Base-by-base conservation (phyloP, 371 early-diverging fungal genomes). In the Apophysomyces sp. region DNA sequence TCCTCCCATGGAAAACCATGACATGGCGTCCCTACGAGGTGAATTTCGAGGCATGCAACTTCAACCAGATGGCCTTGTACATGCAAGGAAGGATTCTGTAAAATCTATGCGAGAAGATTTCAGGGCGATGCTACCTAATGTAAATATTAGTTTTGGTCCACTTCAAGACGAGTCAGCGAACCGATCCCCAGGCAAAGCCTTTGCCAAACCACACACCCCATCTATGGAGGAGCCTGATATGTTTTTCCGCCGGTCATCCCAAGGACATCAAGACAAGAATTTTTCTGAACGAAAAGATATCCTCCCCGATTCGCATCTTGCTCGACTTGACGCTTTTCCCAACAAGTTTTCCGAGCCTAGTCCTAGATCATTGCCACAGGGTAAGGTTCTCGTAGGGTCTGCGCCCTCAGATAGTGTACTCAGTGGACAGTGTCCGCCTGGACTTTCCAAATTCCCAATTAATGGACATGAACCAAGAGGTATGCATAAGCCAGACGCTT, bases 91-190 rank as follows among this genome's bases (percentile, higher is more conserved):
- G 15, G 57, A 57, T 37, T 57, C 57, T 37, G 64, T 78, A 31
- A 72, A 69, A 56, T 60, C 71, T 3, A 77, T 77, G 73, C 80
- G 82, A 57, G 86, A 90, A 39, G 84, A 85, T 31, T 77, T 90
- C 51, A 74, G 89, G 34, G 84, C 88, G 3, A 57, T 90, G 44
- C 78, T 90, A 61, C 89, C 90, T 27, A 88, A 90, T 74, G 87
- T 85, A 29, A 88, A 87, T 67, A 84, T 86, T 51, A 87, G 86
- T 44, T 87, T 89, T 68, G 82, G 83, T 40, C 75, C 74, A 5
- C 68, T 73, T 30, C 74, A 71, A 71, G 72, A 67, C 57, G 59
- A 61, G 13, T 36, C 57, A 13, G 29, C 52, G 12, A 57, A 49
- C 18, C 54, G 55, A 31, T 18, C 60, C 4, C 31, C 30, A 52